These are phyloP conservation scores for Nannochloropsis salina DNA, from an alignment of 108 stramenopile species.

Conservation along the genomic window DNA sequence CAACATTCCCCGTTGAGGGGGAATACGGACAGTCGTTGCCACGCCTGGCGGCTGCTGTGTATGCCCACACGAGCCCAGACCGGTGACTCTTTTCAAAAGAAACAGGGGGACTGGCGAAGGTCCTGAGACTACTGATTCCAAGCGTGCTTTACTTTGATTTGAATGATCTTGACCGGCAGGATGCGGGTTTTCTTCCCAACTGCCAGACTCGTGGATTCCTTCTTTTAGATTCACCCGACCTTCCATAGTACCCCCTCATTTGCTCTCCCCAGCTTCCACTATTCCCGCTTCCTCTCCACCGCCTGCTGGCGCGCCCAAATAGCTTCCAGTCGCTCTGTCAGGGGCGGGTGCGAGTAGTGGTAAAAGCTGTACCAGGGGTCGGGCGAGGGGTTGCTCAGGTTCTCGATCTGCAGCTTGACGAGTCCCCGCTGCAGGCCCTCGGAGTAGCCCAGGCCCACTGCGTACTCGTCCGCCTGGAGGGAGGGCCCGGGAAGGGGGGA, in stretches of 20 bases:
- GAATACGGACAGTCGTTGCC: no score
- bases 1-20: not conserved
- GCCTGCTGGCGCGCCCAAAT: constrained; percentile 47
- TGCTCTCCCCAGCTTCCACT: not conserved
- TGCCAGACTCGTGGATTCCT: no score
- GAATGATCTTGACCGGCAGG: no score
- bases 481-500: constrained; percentile 14
- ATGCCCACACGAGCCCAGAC: no score
- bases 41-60: no score
- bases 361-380: constrained; percentile 82
- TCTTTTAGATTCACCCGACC: not conserved
- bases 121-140: no score
- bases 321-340: constrained; percentile 86
- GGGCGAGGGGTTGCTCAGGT: constrained; percentile 52
- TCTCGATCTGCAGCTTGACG: constrained; percentile 75
- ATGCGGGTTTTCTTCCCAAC: no score
- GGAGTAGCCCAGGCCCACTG: constrained; percentile 66
- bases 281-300: not conserved
- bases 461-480: constrained; percentile 89
- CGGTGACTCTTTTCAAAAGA: no score
- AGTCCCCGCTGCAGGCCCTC: constrained; percentile 80
- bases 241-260: not conserved
- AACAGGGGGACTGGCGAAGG: no score
- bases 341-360: constrained; percentile 92
- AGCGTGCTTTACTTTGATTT: no score